A percentile compares a stretch with the other conserved stretches of the same genome.
Evolutionary conservation across 2,329 filamentous ascomycete species (phyloP).

Genomic region (Neospermospora avenae): DNA sequence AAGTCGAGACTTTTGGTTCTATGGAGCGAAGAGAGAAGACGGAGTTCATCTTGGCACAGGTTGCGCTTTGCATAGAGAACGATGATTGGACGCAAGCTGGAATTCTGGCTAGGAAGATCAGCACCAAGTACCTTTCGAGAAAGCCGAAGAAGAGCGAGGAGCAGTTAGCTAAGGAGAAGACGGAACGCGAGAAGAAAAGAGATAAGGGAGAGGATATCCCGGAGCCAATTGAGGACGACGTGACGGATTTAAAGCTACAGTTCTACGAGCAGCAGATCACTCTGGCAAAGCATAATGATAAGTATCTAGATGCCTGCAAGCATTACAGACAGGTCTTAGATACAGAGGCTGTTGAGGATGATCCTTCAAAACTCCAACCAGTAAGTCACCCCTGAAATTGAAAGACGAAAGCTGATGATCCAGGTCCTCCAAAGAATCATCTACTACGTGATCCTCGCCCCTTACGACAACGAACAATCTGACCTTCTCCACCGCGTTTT

Average conservation of each 20-base stretch:
- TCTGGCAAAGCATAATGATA: slow-evolving; percentile 92
- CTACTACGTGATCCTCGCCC: slow-evolving; percentile 94
- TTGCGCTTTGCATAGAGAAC: slow-evolving; percentile 89
- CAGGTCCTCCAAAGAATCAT: slow-evolving; percentile 91
- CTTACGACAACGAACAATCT: slow-evolving; percentile 97
- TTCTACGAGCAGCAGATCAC: slow-evolving; percentile 98
- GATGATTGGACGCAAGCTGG: slow-evolving; percentile 94
- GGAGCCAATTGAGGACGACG: slow-evolving; percentile 77
- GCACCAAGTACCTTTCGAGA: slow-evolving; percentile 84
- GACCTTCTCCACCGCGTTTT: slow-evolving; percentile 93
- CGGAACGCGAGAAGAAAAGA: slow-evolving; percentile 82
- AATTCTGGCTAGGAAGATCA: slow-evolving; percentile 94
- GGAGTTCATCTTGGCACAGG: slow-evolving; percentile 95
- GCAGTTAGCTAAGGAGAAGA: slow-evolving; percentile 85
- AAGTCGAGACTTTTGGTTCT: slow-evolving; percentile 98
- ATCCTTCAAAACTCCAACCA: slow-evolving; percentile 78
- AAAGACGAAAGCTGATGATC: slow-evolving; percentile 17
- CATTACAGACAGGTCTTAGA: slow-evolving; percentile 96
- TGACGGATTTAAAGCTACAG: slow-evolving; percentile 90
- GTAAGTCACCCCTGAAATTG: slow-evolving; percentile 49
- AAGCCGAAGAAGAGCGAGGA: slow-evolving; percentile 89
- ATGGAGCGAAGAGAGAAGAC: slow-evolving; percentile 98
- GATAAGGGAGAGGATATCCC: slow-evolving; percentile 76
- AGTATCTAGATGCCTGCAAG: slow-evolving; percentile 97
- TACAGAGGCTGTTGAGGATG: slow-evolving; percentile 91